Evolutionary conservation across 768 basidiomycete genomes (phyloP).

Genomic region (Inosperma sp.): DNA sequence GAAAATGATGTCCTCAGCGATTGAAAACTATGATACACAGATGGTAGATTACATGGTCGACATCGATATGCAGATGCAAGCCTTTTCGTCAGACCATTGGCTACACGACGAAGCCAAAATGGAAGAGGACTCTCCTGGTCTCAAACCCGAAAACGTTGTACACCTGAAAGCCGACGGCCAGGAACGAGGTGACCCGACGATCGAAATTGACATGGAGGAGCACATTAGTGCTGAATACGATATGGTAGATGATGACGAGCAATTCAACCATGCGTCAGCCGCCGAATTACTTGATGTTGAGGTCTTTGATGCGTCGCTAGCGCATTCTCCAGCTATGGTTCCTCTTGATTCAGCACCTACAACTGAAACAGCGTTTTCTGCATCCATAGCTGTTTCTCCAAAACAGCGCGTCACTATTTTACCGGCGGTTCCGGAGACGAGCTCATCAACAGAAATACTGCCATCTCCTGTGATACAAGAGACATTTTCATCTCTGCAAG

Average conservation of each 20-base stretch:
- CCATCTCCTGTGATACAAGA: background rate
- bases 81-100: slow-evolving; percentile 47
- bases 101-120: slow-evolving; percentile 50
- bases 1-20: slow-evolving; percentile 34
- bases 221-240: slow-evolving; percentile 48
- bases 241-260: slow-evolving; percentile 46
- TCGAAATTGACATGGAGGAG: slow-evolving; percentile 66
- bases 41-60: slow-evolving; percentile 61
- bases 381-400: background rate
- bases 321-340: slow-evolving; percentile 23
- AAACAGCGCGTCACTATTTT: background rate
- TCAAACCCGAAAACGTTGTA: slow-evolving; percentile 8
- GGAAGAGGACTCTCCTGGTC: slow-evolving; percentile 46
- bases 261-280: slow-evolving; percentile 22
- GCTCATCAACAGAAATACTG: background rate
- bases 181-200: slow-evolving; percentile 34
- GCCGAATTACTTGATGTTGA: slow-evolving; percentile 45
- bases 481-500: background rate
- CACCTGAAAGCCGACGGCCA: slow-evolving; percentile 16
- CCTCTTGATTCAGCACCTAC: slow-evolving; percentile 4
- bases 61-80: slow-evolving; percentile 57
- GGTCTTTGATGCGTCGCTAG: slow-evolving; percentile 40
- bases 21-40: slow-evolving; percentile 56
- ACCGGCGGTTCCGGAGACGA: background rate
- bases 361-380: slow-evolving; percentile 1